Conservation (phyloP, 495 filamentous ascomycete genomes). For the Penicillium bovifimosum region DNA sequence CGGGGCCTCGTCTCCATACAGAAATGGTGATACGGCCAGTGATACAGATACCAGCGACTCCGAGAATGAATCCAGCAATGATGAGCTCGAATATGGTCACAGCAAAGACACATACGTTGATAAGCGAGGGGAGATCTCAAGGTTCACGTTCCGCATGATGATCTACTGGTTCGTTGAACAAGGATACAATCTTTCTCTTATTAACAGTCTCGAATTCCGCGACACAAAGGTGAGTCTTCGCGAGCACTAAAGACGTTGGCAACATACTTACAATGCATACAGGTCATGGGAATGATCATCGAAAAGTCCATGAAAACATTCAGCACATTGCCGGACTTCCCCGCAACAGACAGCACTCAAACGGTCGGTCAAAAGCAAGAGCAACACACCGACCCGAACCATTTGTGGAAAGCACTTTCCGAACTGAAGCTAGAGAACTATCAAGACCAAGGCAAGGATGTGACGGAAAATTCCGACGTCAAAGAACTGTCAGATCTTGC, state of each 20-base stretch:
- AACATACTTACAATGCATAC: background rate
- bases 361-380: background rate
- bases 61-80: background rate
- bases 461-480: background rate
- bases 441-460: background rate
- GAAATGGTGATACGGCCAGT: background rate
- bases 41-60: background rate
- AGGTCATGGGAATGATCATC: slow-evolving; percentile 43
- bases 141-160: slow-evolving; percentile 37
- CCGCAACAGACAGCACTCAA: background rate
- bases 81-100: background rate
- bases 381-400: background rate
- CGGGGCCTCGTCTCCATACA: slow-evolving; percentile 29
- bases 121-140: background rate
- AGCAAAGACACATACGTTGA: background rate
- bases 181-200: slow-evolving; percentile 52
- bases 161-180: slow-evolving; percentile 42
- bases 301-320: slow-evolving; percentile 19
- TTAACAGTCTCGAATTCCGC: slow-evolving; percentile 53
- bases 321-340: background rate
- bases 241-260: background rate
- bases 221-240: slow-evolving; percentile 50
- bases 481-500: background rate
- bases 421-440: background rate
- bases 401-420: background rate